A percentile compares a stretch with the other conserved stretches of the same genome.
Evolutionary conservation across 208 protist species (phyloP).

Genomic region (Leishmania martiniquensis): DNA sequence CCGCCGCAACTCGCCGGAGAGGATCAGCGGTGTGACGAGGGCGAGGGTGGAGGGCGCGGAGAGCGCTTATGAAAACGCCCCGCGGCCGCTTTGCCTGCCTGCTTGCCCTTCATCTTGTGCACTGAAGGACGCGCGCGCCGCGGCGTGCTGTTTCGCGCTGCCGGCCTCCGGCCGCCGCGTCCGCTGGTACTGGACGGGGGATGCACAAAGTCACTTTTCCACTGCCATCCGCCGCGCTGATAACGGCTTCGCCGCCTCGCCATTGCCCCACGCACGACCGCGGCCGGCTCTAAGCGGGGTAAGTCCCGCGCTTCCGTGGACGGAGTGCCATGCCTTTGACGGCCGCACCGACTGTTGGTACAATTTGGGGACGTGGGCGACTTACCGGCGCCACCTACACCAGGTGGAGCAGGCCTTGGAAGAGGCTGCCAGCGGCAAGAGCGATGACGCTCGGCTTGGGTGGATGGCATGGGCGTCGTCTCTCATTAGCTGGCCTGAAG

Average conservation of each 20-base stretch:
- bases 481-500: conserved; percentile 33
- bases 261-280: neutral
- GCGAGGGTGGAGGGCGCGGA: neutral
- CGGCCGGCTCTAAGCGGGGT: neutral
- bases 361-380: conserved; percentile 26
- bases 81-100: neutral
- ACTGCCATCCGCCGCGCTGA: conserved; percentile 11
- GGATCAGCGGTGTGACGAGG: neutral
- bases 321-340: conserved; percentile 40
- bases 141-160: neutral
- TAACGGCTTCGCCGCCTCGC: neutral
- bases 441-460: neutral
- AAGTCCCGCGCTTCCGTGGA: conserved; percentile 36
- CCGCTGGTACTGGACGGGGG: conserved; percentile 40
- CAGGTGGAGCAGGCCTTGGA: conserved; percentile 1
- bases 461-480: conserved; percentile 19
- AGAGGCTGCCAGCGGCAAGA: neutral
- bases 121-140: neutral
- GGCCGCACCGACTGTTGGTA: conserved; percentile 58
- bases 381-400: conserved; percentile 6
- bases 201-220: conserved; percentile 23
- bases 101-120: neutral
- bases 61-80: neutral
- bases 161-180: conserved; percentile 20
- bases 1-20: neutral